Conservation (phyloP, 352 stramenopile species). For the Phytophthora lateralis region DNA sequence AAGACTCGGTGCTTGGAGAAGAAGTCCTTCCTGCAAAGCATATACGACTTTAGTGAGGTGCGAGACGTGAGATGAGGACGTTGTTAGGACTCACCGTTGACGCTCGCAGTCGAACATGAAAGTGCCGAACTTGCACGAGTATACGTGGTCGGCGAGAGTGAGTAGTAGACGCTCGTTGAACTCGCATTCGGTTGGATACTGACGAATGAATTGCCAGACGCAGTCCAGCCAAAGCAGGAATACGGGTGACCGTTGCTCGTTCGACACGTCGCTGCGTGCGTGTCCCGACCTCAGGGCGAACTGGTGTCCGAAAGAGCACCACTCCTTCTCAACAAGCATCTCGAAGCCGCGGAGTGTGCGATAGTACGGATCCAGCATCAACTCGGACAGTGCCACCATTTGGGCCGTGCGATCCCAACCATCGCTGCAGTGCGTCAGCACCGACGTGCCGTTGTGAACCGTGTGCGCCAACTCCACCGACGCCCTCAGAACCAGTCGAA, state of each 20-base stretch:
- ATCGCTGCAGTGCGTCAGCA: constrained; percentile 98
- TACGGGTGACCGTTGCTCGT: constrained; percentile 97
- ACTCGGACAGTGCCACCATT: constrained; percentile 94
- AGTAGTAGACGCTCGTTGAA: constrained; percentile 95
- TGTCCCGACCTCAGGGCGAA: constrained; percentile 96
- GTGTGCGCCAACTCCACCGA: constrained; percentile 93
- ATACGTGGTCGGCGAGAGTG: constrained; percentile 95
- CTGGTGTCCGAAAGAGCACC: constrained; percentile 98
- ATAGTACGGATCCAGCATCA: constrained; percentile 98
- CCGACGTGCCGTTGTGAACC: constrained; percentile 93
- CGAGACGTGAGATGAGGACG: not conserved
- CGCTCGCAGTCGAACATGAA: constrained; percentile 98
- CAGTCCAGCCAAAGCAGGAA: constrained; percentile 99
- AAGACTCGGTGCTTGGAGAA: constrained; percentile 78
- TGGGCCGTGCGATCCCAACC: constrained; percentile 99
- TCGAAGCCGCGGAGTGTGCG: constrained; percentile 97
- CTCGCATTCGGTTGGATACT: constrained; percentile 97
- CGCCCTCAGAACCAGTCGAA: constrained; percentile 93
- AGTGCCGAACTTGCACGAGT: constrained; percentile 97
- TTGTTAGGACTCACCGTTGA: constrained; percentile 53
- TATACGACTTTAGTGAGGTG: constrained; percentile 7
- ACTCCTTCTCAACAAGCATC: constrained; percentile 98
- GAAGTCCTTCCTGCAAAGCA: constrained; percentile 64
- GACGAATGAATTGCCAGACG: constrained; percentile 96
- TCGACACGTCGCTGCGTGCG: constrained; percentile 81